Conservation (phyloP, 2,329 filamentous ascomycete genomes). For the Didymella segeticola region DNA sequence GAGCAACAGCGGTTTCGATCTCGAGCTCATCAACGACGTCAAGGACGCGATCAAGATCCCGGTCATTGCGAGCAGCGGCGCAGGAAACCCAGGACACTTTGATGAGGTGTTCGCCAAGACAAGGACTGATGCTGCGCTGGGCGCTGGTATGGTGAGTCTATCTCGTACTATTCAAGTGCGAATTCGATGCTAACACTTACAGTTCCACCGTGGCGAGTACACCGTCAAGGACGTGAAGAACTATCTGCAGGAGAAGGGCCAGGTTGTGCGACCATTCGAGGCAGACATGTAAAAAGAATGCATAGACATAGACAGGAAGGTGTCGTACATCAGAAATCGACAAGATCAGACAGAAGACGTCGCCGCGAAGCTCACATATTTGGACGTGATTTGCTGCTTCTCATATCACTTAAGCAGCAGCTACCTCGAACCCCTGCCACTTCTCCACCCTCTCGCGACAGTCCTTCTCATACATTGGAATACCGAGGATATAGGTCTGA, state of each 20-base stretch:
- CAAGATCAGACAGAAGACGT: too few species aligned
- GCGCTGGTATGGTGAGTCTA: conserved; percentile 80
- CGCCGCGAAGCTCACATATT: too few species aligned
- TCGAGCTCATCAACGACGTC: conserved; percentile 88
- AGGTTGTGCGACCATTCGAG: conserved; percentile 83
- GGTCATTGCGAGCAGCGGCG: conserved; percentile 93
- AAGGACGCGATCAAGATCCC: conserved; percentile 88
- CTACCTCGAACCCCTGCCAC: conserved; percentile 37
- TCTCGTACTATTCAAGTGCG: background rate
- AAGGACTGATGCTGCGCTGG: conserved; percentile 86
- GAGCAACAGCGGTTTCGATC: conserved; percentile 91
- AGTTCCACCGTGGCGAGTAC: conserved; percentile 94
- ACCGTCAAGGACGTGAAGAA: conserved; percentile 95
- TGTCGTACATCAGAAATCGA: too few species aligned
- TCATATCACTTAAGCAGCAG: background rate
- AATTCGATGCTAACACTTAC: background rate
- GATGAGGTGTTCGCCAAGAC: conserved; percentile 88
- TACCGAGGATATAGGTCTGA: conserved; percentile 48
- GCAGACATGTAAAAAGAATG: conserved; percentile 20
- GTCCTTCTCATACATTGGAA: conserved; percentile 29
- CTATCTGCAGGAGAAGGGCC: conserved; percentile 71
- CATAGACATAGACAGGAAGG: too few species aligned
- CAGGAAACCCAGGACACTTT: conserved; percentile 87
- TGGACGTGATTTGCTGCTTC: too few species aligned
- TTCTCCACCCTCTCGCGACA: conserved; percentile 27